phyloP scores from a whole-genome alignment of 305 asterid genomes.

The Fraxinus xanthoxyloides region DNA sequence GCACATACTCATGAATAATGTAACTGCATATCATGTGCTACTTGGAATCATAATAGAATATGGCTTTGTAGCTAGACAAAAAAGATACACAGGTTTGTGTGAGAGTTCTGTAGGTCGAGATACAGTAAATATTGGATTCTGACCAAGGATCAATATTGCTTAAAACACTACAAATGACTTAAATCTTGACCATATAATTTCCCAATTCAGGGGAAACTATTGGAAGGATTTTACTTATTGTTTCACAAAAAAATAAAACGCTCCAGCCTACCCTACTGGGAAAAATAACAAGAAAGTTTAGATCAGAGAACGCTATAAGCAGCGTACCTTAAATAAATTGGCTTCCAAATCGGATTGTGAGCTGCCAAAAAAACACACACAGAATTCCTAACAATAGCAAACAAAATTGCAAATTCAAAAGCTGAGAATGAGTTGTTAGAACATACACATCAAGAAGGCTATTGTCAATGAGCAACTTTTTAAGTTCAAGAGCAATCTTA shows the following conservation, averaged over 20 bases:
- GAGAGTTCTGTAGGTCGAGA: background rate
- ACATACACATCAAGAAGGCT: constrained; percentile 98
- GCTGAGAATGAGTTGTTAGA: constrained; percentile 8
- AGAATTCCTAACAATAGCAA: constrained; percentile 1
- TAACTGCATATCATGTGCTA: constrained; percentile 2
- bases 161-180: constrained; percentile 1
- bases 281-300: background rate
- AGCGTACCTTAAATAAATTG: constrained; percentile 65
- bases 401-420: constrained; percentile 17
- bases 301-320: constrained; percentile 18
- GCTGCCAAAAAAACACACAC: constrained; percentile 37
- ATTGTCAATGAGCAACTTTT: constrained; percentile 91
- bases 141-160: constrained; percentile 6
- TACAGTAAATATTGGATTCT: constrained; percentile 3
- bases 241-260: background rate
- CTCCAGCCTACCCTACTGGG: background rate
- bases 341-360: constrained; percentile 87
- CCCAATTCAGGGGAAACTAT: background rate
- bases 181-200: background rate
- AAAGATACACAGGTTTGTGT: background rate
- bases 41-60: background rate
- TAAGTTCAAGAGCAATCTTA: constrained; percentile 91
- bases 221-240: background rate
- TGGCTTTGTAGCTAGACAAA: background rate
- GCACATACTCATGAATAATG: background rate